These are phyloP conservation scores for Rhizopogon sp. DNA, from an alignment of 768 basidiomycete species.

Conservation along the genomic window DNA sequence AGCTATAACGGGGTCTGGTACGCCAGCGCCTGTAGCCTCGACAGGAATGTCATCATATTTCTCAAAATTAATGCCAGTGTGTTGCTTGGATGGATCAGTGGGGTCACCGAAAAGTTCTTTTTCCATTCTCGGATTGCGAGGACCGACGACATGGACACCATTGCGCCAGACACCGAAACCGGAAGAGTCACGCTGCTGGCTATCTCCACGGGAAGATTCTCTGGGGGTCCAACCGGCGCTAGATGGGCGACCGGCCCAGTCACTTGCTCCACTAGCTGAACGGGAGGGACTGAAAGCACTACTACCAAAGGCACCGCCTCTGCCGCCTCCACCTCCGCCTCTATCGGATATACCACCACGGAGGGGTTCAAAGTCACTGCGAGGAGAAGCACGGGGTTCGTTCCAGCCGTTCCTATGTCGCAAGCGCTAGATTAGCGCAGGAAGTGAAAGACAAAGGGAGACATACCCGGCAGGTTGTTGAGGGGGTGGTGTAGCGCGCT, in stretches of 20 bases:
- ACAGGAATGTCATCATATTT: slow-evolving; percentile 99
- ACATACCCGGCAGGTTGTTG: slow-evolving; percentile 48
- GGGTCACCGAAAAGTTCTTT: slow-evolving; percentile 94
- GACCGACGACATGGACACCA: slow-evolving; percentile 80
- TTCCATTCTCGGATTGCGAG: slow-evolving; percentile 83
- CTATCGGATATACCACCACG: slow-evolving; percentile 37
- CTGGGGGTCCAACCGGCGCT: slow-evolving; percentile 33
- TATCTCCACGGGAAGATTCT: slow-evolving; percentile 24
- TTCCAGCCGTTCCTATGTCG: slow-evolving; percentile 60
- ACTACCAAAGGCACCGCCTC: slow-evolving; percentile 36
- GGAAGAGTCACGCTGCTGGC: slow-evolving; percentile 45
- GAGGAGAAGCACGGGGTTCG: slow-evolving; percentile 69
- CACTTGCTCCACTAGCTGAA: slow-evolving; percentile 23
- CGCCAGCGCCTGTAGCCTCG: slow-evolving; percentile 93
- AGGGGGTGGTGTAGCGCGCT: slow-evolving; percentile 73
- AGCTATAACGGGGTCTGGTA: slow-evolving; percentile 88
- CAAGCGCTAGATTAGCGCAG: slow-evolving; percentile 15
- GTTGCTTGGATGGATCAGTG: slow-evolving; percentile 80
- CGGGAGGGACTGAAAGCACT: slow-evolving; percentile 32
- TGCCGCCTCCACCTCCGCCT: slow-evolving; percentile 27
- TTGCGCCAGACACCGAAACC: slow-evolving; percentile 78
- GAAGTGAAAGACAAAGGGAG: slow-evolving; percentile 5
- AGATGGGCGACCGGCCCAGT: slow-evolving; percentile 38
- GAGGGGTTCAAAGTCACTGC: slow-evolving; percentile 37
- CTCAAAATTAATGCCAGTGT: slow-evolving; percentile 99